These are phyloP conservation scores for Solanum chacoense DNA, from an alignment of 305 asterid genomes.

Conservation along the genomic window DNA sequence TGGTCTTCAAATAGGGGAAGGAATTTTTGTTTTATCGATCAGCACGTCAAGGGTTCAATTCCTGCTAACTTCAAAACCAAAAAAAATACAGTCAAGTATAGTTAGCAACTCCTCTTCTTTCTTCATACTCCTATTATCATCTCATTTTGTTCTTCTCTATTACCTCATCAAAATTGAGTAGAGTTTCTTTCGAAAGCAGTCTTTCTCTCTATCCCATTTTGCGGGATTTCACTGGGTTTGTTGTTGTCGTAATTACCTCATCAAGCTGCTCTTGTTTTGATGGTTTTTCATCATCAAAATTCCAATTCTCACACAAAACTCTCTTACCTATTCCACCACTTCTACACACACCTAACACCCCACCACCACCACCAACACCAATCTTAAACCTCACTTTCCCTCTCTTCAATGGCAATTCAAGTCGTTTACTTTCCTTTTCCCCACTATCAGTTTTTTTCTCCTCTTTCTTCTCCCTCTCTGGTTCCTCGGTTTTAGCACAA, in stretches of 20 bases:
- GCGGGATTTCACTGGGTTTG: no score
- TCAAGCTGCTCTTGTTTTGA: neutral
- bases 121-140: neutral
- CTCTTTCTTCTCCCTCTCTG: constrained; percentile 2
- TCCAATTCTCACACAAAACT: constrained; percentile 16
- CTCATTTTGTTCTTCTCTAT: neutral
- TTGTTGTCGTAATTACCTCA: neutral
- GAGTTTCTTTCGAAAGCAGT: neutral
- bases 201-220: no score
- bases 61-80: neutral
- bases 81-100: neutral
- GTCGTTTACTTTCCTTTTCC: constrained; percentile 2
- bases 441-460: neutral
- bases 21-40: neutral
- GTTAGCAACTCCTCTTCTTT: neutral
- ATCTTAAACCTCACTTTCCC: constrained; percentile 31
- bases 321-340: constrained; percentile 25
- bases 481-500: neutral
- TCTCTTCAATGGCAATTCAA: constrained; percentile 17
- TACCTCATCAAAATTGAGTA: neutral
- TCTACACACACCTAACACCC: neutral
- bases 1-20: neutral
- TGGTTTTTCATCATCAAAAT: neutral
- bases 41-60: neutral
- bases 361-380: constrained; percentile 10